Evolutionary conservation across 176 grass and related monocot genomes (phyloP).

Genomic region (Carex scoparia): DNA sequence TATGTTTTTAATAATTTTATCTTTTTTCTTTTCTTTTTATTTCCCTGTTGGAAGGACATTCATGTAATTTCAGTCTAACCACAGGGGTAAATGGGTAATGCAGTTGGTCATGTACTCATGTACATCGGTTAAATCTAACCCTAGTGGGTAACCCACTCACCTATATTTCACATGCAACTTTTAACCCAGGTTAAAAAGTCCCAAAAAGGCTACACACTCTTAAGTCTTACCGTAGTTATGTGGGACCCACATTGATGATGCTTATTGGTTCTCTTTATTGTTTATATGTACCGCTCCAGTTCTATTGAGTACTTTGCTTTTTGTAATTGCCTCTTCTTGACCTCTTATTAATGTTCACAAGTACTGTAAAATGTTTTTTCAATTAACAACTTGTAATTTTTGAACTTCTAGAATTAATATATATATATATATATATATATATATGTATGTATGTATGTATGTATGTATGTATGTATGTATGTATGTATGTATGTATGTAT

Average conservation of each 20-base stretch:
- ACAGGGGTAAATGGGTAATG: conserved; percentile 25
- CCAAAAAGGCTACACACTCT: conserved; percentile 25
- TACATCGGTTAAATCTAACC: conserved; percentile 40
- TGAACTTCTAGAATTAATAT: not conserved
- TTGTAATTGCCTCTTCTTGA: not conserved
- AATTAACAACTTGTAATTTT: not conserved
- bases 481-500: too few species aligned
- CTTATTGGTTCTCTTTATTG: not conserved
- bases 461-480: too few species aligned
- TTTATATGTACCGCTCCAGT: not conserved
- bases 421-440: too few species aligned
- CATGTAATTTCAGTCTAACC: conserved; percentile 27
- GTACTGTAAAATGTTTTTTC: not conserved
- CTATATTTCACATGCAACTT: conserved; percentile 38
- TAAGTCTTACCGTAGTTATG: conserved; percentile 7
- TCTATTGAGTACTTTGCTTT: not conserved
- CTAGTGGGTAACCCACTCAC: conserved; percentile 24
- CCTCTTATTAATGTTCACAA: not conserved
- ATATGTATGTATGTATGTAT: too few species aligned
- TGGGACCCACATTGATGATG: conserved; percentile 28
- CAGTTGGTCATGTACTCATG: not conserved
- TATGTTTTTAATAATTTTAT: conserved; percentile 21
- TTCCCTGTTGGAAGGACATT: not conserved
- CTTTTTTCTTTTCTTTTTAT: conserved; percentile 7
- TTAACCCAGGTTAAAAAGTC: conserved; percentile 44